Evolutionary conservation across 1,139 yeast species (phyloP).

Genomic region (Pneumocystis jirovecii): DNA sequence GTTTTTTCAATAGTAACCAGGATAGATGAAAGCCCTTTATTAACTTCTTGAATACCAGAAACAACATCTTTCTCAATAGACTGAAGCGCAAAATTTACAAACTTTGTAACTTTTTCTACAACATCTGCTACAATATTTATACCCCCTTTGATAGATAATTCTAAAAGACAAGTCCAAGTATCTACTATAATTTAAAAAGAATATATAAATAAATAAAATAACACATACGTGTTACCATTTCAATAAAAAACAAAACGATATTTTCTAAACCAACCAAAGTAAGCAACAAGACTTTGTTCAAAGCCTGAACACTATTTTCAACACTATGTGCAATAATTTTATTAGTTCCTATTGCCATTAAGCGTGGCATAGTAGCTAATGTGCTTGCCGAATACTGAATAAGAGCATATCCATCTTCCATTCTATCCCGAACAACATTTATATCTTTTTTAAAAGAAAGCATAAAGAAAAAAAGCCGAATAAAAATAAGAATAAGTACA

Average conservation of each 20-base stretch:
- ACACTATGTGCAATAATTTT: conserved; percentile 34
- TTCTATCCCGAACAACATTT: conserved; percentile 17
- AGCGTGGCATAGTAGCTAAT: conserved; percentile 39
- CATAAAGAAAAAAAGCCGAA: conserved; percentile 23
- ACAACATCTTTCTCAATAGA: conserved; percentile 45
- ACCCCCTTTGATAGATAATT: conserved; percentile 58
- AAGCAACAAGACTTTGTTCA: conserved; percentile 29
- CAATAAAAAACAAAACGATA: conserved; percentile 49
- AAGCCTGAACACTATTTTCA: conserved; percentile 33
- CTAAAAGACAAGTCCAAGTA: conserved; percentile 67
- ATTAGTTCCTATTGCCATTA: conserved; percentile 42
- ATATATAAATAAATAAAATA: not conserved
- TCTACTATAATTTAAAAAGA: conserved; percentile 28
- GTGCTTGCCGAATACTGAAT: conserved; percentile 34
- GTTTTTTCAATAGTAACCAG: conserved; percentile 29
- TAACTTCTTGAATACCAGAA: conserved; percentile 43
- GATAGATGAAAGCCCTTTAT: conserved; percentile 33
- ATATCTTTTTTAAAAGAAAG: conserved; percentile 19
- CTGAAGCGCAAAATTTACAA: conserved; percentile 46
- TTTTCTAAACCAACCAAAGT: conserved; percentile 44
- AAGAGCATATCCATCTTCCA: conserved; percentile 29
- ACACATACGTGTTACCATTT: conserved; percentile 35
- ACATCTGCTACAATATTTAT: conserved; percentile 62
- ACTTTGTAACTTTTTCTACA: conserved; percentile 43
- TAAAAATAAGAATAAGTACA: conserved; percentile 20